Evolutionary conservation across 805 yeast species (phyloP).

Genomic region (Saccharomycopsis oosterbeekiorum): DNA sequence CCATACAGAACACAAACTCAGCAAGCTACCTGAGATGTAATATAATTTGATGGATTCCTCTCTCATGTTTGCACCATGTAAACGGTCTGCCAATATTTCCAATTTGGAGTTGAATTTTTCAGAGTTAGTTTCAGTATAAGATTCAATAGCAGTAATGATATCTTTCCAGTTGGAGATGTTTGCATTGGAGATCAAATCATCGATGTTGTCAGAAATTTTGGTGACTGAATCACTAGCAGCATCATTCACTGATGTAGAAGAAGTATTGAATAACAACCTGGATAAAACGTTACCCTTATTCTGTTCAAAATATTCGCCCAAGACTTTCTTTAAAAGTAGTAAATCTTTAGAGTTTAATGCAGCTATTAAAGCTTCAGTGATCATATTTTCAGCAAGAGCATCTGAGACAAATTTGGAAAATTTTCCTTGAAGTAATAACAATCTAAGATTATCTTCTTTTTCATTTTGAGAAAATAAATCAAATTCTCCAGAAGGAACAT

Average conservation of each 20-base stretch:
- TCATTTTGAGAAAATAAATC: slow-evolving; percentile 37
- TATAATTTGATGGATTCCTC: slow-evolving; percentile 70
- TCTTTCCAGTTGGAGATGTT: slow-evolving; percentile 77
- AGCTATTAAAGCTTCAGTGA: slow-evolving; percentile 74
- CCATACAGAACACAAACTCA: slow-evolving; percentile 77
- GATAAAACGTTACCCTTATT: slow-evolving; percentile 46
- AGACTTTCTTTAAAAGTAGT: slow-evolving; percentile 53
- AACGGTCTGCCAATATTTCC: slow-evolving; percentile 67
- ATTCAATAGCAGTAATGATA: slow-evolving; percentile 58
- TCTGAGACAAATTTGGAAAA: slow-evolving; percentile 55
- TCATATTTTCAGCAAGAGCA: slow-evolving; percentile 51
- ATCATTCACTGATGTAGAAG: slow-evolving; percentile 36
- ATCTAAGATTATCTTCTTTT: slow-evolving; percentile 29
- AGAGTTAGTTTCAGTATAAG: slow-evolving; percentile 39
- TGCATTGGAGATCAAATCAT: slow-evolving; percentile 69
- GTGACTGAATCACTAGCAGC: neutral
- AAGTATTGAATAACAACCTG: slow-evolving; percentile 48
- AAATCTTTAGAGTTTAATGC: slow-evolving; percentile 52
- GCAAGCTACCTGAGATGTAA: slow-evolving; percentile 72
- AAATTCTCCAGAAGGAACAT: slow-evolving; percentile 47
- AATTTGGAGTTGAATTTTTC: slow-evolving; percentile 43
- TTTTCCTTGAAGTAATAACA: slow-evolving; percentile 51
- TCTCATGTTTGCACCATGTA: slow-evolving; percentile 46
- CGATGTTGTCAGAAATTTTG: slow-evolving; percentile 28
- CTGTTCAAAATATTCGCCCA: slow-evolving; percentile 57